phyloP scores from a whole-genome alignment of 805 yeast species.

The Wilhelminamyces savonicus region DNA sequence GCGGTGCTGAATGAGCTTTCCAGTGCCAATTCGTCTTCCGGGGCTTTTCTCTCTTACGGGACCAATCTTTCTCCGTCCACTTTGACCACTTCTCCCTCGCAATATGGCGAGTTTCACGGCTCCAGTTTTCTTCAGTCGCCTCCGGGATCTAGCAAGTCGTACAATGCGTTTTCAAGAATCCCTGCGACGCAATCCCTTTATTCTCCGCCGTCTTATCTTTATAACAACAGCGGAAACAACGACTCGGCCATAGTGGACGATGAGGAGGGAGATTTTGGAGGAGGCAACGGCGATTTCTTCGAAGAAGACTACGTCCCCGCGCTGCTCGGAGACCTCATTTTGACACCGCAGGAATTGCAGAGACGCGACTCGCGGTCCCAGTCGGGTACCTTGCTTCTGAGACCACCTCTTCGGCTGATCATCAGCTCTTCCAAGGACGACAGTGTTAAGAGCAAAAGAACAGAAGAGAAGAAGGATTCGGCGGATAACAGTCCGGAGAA shows the following conservation, averaged over 20 bases:
- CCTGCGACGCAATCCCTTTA: too few species aligned
- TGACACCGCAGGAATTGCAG: conserved; percentile 73
- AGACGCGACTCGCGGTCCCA: conserved; percentile 62
- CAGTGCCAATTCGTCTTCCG: too few species aligned
- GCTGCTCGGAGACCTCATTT: conserved; percentile 62
- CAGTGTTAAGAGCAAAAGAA: conserved; percentile 2
- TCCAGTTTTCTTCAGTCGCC: too few species aligned
- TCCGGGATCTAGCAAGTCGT: too few species aligned
- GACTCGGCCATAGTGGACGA: conserved; percentile 31
- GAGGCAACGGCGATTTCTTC: conserved; percentile 20
- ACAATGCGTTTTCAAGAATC: too few species aligned
- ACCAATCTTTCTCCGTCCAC: conserved; percentile 6
- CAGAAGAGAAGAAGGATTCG: conserved; percentile 1
- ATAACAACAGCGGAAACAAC: too few species aligned
- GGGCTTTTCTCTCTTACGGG: too few species aligned
- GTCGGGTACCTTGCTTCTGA: conserved; percentile 32
- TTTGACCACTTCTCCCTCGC: conserved; percentile 1
- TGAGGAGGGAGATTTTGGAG: conserved; percentile 20
- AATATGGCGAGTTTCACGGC: neutral
- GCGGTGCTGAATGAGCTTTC: too few species aligned
- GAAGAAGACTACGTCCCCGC: conserved; percentile 82
- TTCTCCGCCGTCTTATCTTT: too few species aligned
- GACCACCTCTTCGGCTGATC: conserved; percentile 21
- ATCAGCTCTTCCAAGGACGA: conserved; percentile 2
- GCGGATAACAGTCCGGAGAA: conserved; percentile 1